Evolutionary conservation across 164 flowering plant species (phyloP), one percentile per base, ranked within the genome.

Genomic region (Vitis riparia): DNA sequence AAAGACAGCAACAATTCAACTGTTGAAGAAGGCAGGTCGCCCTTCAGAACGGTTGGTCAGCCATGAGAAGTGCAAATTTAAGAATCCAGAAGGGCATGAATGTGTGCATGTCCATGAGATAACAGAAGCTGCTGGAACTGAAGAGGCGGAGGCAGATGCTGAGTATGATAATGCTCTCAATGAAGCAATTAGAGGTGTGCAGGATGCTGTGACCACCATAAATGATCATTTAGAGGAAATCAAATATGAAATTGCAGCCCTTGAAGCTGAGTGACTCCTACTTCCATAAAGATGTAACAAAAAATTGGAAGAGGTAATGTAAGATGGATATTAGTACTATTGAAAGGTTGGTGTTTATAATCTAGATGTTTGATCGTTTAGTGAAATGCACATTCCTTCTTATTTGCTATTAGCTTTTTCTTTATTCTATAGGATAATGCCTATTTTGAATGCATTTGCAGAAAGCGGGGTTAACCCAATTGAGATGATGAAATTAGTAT

Each of bases 101-200:
- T 92, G 97, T 55, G 79, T 84, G 62, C 96, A 91, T 69, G 83
- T 93, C 51, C 93, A 84, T 61, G 91, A 92, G 85, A 86, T 91
- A 72, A 91, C 97, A 9, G 91, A 88, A 70, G 94, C 88, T 55
- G 81, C 86, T 51, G 99, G 97, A 66, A 93, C 98, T 13, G 97
- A 92, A 76, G 99, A 95, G 58, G 97, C 97, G 17, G 99, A 95
- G 74, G 94, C 89, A 29, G 92, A 93, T 77, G 97, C 98, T 1
- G 90, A 90, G 67, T 90, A 90, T 49, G 93, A 93, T 62, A 81
- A 77, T 63, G 92, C 93, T 66, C 80, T 91, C 9, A 93, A 90
- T 64, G 97, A 89, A 80, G 96, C 99, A 66, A 89, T 93, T 53
- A 84, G 81, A 79, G 99, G 97, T 6, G 92, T 95, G 73, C 99